Conservation (phyloP, 2,329 filamentous ascomycete genomes). For the Aspergillus pseudonomiae region DNA sequence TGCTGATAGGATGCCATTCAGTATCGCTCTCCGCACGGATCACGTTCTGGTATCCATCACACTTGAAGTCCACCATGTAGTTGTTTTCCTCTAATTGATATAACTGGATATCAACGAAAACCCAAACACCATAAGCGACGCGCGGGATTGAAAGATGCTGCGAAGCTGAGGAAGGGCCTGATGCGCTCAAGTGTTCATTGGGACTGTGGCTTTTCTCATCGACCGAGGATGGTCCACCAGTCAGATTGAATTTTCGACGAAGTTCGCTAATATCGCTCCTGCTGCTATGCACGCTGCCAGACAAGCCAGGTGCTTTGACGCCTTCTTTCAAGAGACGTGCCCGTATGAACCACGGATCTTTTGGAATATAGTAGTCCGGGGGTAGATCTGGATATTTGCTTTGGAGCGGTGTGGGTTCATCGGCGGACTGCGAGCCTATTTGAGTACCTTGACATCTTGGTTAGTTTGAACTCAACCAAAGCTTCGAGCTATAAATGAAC, state of each 20-base stretch:
- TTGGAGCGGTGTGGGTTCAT: constrained; percentile 45
- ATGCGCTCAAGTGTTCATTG: constrained; percentile 36
- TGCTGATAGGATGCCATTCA: constrained; percentile 54
- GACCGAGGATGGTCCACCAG: constrained; percentile 34
- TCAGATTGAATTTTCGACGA: constrained; percentile 42
- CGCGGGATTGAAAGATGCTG: constrained; percentile 40
- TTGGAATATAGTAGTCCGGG: constrained; percentile 78
- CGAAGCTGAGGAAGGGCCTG: constrained; percentile 42
- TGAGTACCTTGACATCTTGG: constrained; percentile 28
- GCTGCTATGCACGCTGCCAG: constrained; percentile 43
- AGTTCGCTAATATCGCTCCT: constrained; percentile 46
- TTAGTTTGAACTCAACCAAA: constrained; percentile 4
- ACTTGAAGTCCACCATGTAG: constrained; percentile 98
- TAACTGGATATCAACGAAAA: constrained; percentile 94
- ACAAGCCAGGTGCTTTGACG: constrained; percentile 58
- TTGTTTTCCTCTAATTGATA: constrained; percentile 92
- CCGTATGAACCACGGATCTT: constrained; percentile 92
- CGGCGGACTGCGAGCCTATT: constrained; percentile 36
- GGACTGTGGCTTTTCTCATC: constrained; percentile 38
- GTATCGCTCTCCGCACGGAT: constrained; percentile 54
- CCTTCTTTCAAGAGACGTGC: constrained; percentile 86
- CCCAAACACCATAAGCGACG: constrained; percentile 72
- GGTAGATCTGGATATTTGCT: constrained; percentile 48
- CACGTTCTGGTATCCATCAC: constrained; percentile 93
- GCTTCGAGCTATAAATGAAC: constrained; percentile 11